A percentile compares a stretch with the other conserved stretches of the same genome.
Conservation (phyloP, 164 flowering plant genomes). For the Vitis rupestris region DNA sequence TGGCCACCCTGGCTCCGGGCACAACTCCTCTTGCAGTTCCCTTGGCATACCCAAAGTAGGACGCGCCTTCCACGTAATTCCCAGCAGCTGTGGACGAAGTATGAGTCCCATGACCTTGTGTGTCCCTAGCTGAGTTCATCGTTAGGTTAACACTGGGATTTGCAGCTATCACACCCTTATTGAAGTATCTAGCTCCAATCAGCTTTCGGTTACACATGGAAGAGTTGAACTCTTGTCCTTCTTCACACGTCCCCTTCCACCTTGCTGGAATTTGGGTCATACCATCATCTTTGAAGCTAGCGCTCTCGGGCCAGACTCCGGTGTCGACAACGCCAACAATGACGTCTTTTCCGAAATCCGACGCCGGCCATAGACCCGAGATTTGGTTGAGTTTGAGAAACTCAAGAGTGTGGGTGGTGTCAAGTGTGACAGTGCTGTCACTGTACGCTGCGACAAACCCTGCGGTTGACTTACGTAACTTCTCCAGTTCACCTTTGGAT, state of each 20-base stretch:
- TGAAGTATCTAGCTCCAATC: constrained; percentile 66
- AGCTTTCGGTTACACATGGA: constrained; percentile 63
- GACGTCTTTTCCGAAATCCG: constrained; percentile 49
- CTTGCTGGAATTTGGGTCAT: constrained; percentile 43
- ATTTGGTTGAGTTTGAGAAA: constrained; percentile 43
- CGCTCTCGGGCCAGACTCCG: constrained; percentile 73
- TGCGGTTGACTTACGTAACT: constrained; percentile 19
- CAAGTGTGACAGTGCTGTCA: constrained; percentile 24
- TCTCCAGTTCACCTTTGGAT: constrained; percentile 25
- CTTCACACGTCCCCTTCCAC: constrained; percentile 63
- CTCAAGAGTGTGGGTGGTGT: constrained; percentile 54
- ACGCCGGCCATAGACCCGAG: constrained; percentile 54
- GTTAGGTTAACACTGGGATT: constrained; percentile 17
- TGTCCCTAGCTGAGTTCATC: constrained; percentile 54
- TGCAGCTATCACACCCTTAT: constrained; percentile 35
- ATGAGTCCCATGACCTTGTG: constrained; percentile 62
- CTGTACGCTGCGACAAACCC: constrained; percentile 38
- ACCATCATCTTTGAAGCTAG: constrained; percentile 56
- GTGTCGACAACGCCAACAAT: constrained; percentile 63
- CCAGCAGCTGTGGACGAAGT: constrained; percentile 62
- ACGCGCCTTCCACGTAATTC: constrained; percentile 36
- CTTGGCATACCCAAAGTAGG: constrained; percentile 48
- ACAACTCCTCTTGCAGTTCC: constrained; percentile 64
- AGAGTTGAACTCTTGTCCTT: constrained; percentile 45
- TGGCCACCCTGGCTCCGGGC: constrained; percentile 48